A percentile compares a stretch with the other conserved stretches of the same genome.
These are phyloP conservation scores for Cadophora sp. DNA, from an alignment of 2,329 filamentous ascomycete species.

Conservation along the genomic window DNA sequence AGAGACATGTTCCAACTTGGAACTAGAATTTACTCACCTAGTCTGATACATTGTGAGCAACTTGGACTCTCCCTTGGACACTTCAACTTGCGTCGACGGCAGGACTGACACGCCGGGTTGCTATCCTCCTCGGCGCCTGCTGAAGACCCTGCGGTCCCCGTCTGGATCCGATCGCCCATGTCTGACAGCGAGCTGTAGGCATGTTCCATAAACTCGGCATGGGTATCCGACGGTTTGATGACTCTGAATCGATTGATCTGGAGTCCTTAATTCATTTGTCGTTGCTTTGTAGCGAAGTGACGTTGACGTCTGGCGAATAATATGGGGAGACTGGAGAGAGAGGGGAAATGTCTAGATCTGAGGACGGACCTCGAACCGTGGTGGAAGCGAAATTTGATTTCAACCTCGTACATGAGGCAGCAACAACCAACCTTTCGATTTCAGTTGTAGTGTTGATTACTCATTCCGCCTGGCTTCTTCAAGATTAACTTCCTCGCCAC, in stretches of 20 bases:
- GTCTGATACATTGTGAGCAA: constrained; percentile 45
- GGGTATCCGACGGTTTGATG: background rate
- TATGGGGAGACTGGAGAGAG: background rate
- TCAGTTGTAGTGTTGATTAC: background rate
- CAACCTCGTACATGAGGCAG: background rate
- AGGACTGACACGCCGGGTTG: constrained; percentile 45
- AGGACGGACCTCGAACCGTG: too few relatives aligned
- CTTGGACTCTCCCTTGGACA: constrained; percentile 47
- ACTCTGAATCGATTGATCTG: background rate
- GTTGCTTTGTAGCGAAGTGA: background rate
- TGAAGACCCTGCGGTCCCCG: background rate
- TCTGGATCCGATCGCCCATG: constrained; percentile 1
- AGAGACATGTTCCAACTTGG: background rate
- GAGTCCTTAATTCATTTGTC: background rate
- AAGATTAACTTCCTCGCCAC: background rate
- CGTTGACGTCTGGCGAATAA: constrained; percentile 4
- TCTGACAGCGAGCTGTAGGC: background rate
- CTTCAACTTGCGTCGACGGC: constrained; percentile 46
- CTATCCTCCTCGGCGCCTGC: constrained; percentile 17
- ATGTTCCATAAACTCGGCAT: background rate
- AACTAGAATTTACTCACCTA: constrained; percentile 34
- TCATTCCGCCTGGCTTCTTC: background rate
- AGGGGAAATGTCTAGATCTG: background rate
- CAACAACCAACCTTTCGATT: background rate
- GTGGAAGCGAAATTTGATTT: background rate